Evolutionary conservation across 176 grass and related monocot species (phyloP).

Genomic region (Oryza australiensis): DNA sequence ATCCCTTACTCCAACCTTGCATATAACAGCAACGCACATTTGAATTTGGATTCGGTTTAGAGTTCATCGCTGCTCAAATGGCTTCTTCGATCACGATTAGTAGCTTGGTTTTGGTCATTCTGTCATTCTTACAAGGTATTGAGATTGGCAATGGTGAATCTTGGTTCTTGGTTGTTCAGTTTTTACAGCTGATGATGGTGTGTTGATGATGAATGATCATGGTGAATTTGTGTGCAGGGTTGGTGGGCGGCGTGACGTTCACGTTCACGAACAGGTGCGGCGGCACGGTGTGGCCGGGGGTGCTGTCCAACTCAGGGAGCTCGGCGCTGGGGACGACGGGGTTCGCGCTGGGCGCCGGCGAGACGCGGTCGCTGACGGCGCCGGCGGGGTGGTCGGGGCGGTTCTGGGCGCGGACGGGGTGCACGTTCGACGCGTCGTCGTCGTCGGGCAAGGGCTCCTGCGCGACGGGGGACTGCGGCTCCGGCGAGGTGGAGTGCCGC

Average conservation of each 20-base stretch:
- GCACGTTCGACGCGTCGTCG: conserved; percentile 51
- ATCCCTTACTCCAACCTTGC: too few species aligned
- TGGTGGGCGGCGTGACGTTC: conserved; percentile 56
- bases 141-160: neutral
- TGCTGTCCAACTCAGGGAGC: conserved; percentile 83
- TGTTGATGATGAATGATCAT: neutral
- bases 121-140: conserved; percentile 36
- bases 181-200: neutral
- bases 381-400: conserved; percentile 78
- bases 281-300: conserved; percentile 85
- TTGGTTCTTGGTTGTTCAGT: neutral
- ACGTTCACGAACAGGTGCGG: conserved; percentile 89
- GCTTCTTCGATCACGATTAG: conserved; percentile 19
- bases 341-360: conserved; percentile 65
- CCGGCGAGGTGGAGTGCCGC: conserved; percentile 70
- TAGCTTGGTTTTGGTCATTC: neutral
- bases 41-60: neutral
- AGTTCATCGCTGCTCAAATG: conserved; percentile 10
- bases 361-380: conserved; percentile 51
- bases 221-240: conserved; percentile 25
- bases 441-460: conserved; percentile 51
- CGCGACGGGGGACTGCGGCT: conserved; percentile 83
- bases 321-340: conserved; percentile 66
- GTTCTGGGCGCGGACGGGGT: conserved; percentile 93
- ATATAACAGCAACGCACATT: neutral